Conservation (phyloP, 2,329 filamentous ascomycete genomes). For the Aspergillus latus region DNA sequence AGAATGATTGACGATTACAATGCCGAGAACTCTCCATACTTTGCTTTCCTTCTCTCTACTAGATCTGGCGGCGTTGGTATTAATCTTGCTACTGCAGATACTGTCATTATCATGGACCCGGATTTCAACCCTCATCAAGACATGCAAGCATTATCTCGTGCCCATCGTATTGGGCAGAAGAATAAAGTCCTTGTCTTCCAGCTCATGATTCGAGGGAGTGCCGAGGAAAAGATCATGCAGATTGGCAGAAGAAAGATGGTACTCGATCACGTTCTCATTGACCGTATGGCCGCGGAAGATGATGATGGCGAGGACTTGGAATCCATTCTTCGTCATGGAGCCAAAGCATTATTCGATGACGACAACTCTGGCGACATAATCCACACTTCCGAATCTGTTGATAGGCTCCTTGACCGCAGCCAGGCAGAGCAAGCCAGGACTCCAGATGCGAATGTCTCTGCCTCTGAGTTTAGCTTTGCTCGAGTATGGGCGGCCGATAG, state of each 20-base stretch:
- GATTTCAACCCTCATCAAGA: constrained; percentile 99
- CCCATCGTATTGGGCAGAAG: constrained; percentile 93
- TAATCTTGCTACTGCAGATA: constrained; percentile 94
- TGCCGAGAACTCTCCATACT: constrained; percentile 74
- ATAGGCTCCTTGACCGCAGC: constrained; percentile 84
- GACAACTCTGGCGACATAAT: constrained; percentile 68
- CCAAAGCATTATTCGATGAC: constrained; percentile 80
- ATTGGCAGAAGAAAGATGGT: constrained; percentile 95
- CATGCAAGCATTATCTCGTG: constrained; percentile 89
- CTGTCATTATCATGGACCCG: constrained; percentile 93
- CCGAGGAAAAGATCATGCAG: constrained; percentile 94
- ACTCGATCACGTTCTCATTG: constrained; percentile 90
- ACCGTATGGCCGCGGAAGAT: constrained; percentile 81
- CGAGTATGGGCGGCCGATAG: constrained; percentile 84
- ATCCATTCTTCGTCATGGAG: constrained; percentile 83
- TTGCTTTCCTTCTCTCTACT: constrained; percentile 90
- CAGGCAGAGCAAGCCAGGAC: constrained; percentile 71
- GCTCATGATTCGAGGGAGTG: constrained; percentile 82
- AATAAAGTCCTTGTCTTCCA: constrained; percentile 96
- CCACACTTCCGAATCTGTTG: constrained; percentile 80
- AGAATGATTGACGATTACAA: constrained; percentile 94
- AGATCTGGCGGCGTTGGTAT: constrained; percentile 95
- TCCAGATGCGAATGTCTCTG: constrained; percentile 64
- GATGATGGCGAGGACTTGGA: constrained; percentile 77
- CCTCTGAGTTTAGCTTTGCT: constrained; percentile 84